A percentile compares a stretch with the other conserved stretches of the same genome.
Conservation (phyloP, 805 yeast species). For the Candida ponderosae region DNA sequence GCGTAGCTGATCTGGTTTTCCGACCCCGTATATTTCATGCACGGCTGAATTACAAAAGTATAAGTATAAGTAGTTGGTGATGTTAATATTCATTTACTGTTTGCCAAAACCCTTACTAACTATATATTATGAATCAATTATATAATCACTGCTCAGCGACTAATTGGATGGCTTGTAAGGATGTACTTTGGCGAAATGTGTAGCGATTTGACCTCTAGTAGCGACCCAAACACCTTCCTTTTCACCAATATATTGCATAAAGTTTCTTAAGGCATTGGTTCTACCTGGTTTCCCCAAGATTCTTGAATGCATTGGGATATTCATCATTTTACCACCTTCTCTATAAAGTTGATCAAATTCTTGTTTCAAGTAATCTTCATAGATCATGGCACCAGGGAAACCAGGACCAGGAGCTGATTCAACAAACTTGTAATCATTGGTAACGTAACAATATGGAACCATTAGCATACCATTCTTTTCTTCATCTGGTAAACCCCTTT, state of each 20-base stretch:
- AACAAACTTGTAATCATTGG: constrained; percentile 19
- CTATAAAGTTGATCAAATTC: constrained; percentile 29
- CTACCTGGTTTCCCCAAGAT: constrained; percentile 29
- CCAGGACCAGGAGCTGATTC: background rate
- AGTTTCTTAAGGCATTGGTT: constrained; percentile 25
- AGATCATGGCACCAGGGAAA: background rate
- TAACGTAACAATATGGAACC: constrained; percentile 19
- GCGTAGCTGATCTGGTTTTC: too few relatives aligned
- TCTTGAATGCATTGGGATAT: constrained; percentile 27
- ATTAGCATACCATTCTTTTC: constrained; percentile 14
- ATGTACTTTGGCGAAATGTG: constrained; percentile 14
- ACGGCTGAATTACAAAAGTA: too few relatives aligned
- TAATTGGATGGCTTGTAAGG: background rate
- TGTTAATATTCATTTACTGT: background rate
- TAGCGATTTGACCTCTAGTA: constrained; percentile 28
- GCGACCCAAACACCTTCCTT: constrained; percentile 30
- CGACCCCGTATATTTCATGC: too few relatives aligned
- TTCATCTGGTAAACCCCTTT: background rate
- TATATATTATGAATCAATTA: background rate
- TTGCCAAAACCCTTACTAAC: background rate
- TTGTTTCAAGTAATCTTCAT: constrained; percentile 22
- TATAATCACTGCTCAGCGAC: too few relatives aligned
- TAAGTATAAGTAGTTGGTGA: too few relatives aligned
- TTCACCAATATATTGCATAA: constrained; percentile 24
- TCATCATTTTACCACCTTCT: constrained; percentile 30